phyloP scores from a whole-genome alignment of 2,329 filamentous ascomycete species.

The Nemania diffusa region DNA sequence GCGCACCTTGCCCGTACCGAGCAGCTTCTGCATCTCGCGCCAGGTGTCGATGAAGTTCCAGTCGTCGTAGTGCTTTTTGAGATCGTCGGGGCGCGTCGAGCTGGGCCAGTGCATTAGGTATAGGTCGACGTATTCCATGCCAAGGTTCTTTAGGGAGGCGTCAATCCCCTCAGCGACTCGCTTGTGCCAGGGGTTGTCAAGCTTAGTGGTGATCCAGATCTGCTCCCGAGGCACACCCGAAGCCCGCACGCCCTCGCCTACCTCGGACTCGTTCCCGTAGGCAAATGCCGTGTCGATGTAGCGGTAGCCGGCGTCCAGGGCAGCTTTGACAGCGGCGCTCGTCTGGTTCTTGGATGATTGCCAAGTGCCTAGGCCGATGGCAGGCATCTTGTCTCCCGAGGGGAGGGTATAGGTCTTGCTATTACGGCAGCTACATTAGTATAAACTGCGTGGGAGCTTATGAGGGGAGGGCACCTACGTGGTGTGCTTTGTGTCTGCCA shows the following conservation, averaged over 20 bases:
- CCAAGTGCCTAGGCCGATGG: conserved; percentile 82
- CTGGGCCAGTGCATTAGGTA: conserved; percentile 80
- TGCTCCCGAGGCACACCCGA: conserved; percentile 72
- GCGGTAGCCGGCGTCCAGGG: conserved; percentile 74
- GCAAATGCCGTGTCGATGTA: conserved; percentile 81
- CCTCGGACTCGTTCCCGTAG: conserved; percentile 80
- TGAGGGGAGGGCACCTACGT: conserved; percentile 32
- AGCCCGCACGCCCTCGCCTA: conserved; percentile 72
- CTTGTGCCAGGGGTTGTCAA: conserved; percentile 83
- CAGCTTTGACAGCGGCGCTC: conserved; percentile 74
- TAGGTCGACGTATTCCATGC: conserved; percentile 73
- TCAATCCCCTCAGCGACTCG: conserved; percentile 71
- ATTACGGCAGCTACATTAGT: conserved; percentile 14
- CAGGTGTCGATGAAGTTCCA: conserved; percentile 88
- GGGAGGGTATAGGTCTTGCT: conserved; percentile 74
- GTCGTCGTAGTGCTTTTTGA: conserved; percentile 75
- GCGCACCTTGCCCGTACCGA: conserved; percentile 74
- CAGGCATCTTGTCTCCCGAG: conserved; percentile 81
- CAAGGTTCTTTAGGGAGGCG: conserved; percentile 68
- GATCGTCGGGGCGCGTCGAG: conserved; percentile 69
- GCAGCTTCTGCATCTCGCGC: conserved; percentile 76
- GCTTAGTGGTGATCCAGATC: conserved; percentile 82
- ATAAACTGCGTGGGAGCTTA: not conserved
- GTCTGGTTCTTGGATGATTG: conserved; percentile 77
- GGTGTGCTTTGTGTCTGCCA: conserved; percentile 45